Conservation (phyloP, 495 filamentous ascomycete species). For the Aspergillus baeticus region DNA sequence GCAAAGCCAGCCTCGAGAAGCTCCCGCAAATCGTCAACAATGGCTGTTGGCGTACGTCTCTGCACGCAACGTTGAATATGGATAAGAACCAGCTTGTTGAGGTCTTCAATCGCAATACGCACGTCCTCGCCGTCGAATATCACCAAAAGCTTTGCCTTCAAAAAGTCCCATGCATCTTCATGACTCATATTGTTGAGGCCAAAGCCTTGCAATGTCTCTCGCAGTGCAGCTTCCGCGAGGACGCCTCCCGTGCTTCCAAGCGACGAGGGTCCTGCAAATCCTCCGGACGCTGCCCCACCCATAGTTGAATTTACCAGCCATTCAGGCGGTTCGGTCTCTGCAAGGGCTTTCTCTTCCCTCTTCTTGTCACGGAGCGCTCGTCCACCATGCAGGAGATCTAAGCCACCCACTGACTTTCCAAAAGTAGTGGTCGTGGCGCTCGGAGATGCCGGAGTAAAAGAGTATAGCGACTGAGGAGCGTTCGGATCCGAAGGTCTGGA, state of each 20-base stretch:
- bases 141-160: constrained; percentile 86
- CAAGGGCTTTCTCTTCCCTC: constrained; percentile 72
- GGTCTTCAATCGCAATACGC: constrained; percentile 85
- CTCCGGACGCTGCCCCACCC: constrained; percentile 22
- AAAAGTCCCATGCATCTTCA: constrained; percentile 92
- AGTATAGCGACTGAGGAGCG: constrained; percentile 84
- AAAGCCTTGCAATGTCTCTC: constrained; percentile 54
- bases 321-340: constrained; percentile 44
- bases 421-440: constrained; percentile 65
- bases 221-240: constrained; percentile 39
- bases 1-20: constrained; percentile 79
- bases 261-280: constrained; percentile 40
- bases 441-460: constrained; percentile 70
- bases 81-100: constrained; percentile 82
- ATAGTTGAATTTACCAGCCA: constrained; percentile 37
- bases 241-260: constrained; percentile 31
- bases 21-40: constrained; percentile 79
- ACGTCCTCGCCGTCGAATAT: constrained; percentile 94
- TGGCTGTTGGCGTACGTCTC: constrained; percentile 60
- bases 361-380: constrained; percentile 85
- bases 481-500: constrained; percentile 81
- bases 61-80: constrained; percentile 78
- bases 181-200: constrained; percentile 78
- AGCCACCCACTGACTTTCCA: constrained; percentile 73
- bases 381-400: constrained; percentile 84